These are phyloP conservation scores for Psilocybe azurescens DNA, from an alignment of 768 basidiomycete species.

Conservation along the genomic window DNA sequence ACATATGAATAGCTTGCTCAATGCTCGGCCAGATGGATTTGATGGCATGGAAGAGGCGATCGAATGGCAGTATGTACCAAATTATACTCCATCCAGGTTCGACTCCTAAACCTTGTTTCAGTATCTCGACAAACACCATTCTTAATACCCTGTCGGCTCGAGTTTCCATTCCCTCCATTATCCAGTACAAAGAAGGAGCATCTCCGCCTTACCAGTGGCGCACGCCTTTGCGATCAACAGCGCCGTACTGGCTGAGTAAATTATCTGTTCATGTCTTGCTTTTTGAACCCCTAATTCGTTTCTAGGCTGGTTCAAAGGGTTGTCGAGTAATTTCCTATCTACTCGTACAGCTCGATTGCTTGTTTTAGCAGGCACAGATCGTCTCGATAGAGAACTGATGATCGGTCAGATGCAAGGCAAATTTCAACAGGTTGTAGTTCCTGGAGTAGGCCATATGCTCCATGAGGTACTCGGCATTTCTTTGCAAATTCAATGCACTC, in stretches of 20 bases:
- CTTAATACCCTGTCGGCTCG: slow-evolving; percentile 83
- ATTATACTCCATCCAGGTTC: background rate
- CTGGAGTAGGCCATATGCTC: slow-evolving; percentile 89
- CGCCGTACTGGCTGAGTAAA: slow-evolving; percentile 89
- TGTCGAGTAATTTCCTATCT: slow-evolving; percentile 81
- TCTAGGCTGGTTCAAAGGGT: slow-evolving; percentile 88
- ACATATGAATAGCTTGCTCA: slow-evolving; percentile 88
- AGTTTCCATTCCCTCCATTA: slow-evolving; percentile 84
- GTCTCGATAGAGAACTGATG: slow-evolving; percentile 92
- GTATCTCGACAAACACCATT: slow-evolving; percentile 82
- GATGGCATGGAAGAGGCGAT: slow-evolving; percentile 84
- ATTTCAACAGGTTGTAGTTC: slow-evolving; percentile 91
- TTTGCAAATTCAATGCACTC: slow-evolving; percentile 28
- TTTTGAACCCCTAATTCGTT: background rate
- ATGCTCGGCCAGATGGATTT: slow-evolving; percentile 86
- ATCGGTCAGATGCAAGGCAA: slow-evolving; percentile 97
- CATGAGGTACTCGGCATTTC: slow-evolving; percentile 62
- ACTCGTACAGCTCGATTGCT: slow-evolving; percentile 84
- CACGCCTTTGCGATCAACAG: slow-evolving; percentile 82
- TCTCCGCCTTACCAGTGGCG: slow-evolving; percentile 72
- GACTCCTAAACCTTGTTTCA: slow-evolving; percentile 33
- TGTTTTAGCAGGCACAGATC: slow-evolving; percentile 90
- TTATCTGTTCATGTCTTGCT: slow-evolving; percentile 12
- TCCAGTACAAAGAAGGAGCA: slow-evolving; percentile 53
- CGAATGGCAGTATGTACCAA: slow-evolving; percentile 88